Evolutionary conservation across 164 flowering plant genomes (phyloP), one percentile per base, ranked within the genome.

Genomic region (Kingdonia uniflora): DNA sequence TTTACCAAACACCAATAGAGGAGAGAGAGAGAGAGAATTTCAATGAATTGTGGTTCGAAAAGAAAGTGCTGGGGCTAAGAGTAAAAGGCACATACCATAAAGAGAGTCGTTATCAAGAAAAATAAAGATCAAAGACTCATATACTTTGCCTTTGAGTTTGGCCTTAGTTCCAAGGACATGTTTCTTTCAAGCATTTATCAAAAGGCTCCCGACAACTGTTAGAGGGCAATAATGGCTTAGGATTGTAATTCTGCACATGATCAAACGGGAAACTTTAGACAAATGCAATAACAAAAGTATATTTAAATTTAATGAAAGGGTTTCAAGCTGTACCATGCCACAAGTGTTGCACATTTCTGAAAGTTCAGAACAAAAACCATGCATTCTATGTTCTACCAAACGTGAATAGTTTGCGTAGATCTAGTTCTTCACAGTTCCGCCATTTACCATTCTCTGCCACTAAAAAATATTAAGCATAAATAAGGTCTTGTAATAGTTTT

Each of bases 401-500:
- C 94, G 78, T 0, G 99, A 79, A 53, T 88, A 92, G 60, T 86
- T 92, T 0, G 86, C 75, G 68, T 95, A 92, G 24, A 82, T 75
- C 99, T 96, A 88, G 49, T 65, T 64, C 65, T 72, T 81, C 7
- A 92, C 97, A 2, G 78, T 81, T 7, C 99, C 95, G 1, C 99
- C 95, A 74, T 88, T 80, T 24, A 86, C 87, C 74, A 71, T 67
- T 71, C 66, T 71, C 74, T 71, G 68, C 55, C 54, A 47, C 8
- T 29, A 29, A 29, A 4, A 8, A 29, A 13, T 37, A 7, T 7
- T 37, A 7, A 7, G 11, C 40, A 37, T 37, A 37, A 7, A 37
- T 37, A 13, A 37, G 13, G 13, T 37, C n/a, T n/a, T n/a, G n/a
- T n/a, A n/a, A n/a, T n/a, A n/a, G n/a, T n/a, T n/a, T n/a, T n/a